phyloP scores from a whole-genome alignment of 164 flowering plant genomes.

The Vitis cinerea region DNA sequence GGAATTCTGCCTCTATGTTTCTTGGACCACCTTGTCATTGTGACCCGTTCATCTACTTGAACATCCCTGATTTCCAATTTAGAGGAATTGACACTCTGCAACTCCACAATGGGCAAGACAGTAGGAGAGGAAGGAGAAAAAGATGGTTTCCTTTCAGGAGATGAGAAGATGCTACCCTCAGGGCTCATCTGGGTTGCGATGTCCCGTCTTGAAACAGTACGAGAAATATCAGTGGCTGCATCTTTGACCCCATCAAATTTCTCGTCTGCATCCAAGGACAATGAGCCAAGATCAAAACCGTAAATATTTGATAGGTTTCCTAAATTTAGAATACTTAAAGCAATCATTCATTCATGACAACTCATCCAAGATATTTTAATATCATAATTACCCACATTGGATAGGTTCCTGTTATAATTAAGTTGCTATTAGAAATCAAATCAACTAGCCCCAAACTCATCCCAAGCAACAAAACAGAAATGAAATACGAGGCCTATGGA shows the following conservation, averaged over 20 bases:
- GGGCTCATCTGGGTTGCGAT: slow-evolving; percentile 99
- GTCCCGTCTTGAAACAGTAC: slow-evolving; percentile 77
- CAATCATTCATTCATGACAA: no score
- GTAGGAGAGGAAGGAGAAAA: slow-evolving; percentile 45
- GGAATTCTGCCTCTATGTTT: slow-evolving; percentile 42
- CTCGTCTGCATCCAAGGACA: slow-evolving; percentile 40
- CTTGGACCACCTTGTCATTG: slow-evolving; percentile 80
- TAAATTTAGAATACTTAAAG: no score
- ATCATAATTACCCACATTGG: no score
- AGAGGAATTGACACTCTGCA: slow-evolving; percentile 37
- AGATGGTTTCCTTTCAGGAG: slow-evolving; percentile 51
- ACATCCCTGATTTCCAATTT: slow-evolving; percentile 80
- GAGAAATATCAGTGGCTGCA: slow-evolving; percentile 54
- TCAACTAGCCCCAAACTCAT: neutral
- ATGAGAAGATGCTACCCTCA: slow-evolving; percentile 57
- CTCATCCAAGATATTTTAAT: no score
- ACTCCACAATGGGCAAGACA: slow-evolving; percentile 48
- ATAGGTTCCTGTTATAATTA: no score
- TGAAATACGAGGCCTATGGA: neutral
- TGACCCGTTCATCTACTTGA: slow-evolving; percentile 75
- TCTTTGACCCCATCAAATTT: slow-evolving; percentile 41
- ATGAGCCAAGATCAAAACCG: slow-evolving; percentile 1
- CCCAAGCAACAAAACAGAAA: neutral
- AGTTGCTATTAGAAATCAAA: no score
- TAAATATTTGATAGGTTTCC: neutral